phyloP scores from a whole-genome alignment of 495 filamentous ascomycete species.

The Collariella sp. region DNA sequence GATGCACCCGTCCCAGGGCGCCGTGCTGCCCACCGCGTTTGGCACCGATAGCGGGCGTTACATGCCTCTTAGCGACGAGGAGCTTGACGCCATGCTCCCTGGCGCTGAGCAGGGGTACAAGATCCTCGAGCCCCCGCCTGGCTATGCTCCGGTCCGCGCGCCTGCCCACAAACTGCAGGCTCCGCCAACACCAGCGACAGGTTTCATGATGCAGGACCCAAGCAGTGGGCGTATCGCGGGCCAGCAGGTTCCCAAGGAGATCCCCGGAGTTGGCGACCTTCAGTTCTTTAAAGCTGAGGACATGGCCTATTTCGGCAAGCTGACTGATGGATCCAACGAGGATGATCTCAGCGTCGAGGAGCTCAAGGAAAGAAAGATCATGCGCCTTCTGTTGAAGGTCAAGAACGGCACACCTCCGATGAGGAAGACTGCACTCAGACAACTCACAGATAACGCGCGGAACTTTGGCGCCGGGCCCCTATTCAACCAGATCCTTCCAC shows the following conservation, averaged over 20 bases:
- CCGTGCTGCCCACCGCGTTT: conserved; percentile 52
- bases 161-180: conserved; percentile 68
- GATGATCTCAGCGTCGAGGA: conserved; percentile 87
- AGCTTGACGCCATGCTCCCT: conserved; percentile 86
- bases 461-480: conserved; percentile 92
- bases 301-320: conserved; percentile 98
- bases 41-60: conserved; percentile 73
- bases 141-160: conserved; percentile 77
- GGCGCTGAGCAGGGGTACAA: conserved; percentile 74
- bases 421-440: conserved; percentile 97
- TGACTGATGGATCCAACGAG: conserved; percentile 92
- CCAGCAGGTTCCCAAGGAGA: conserved; percentile 91
- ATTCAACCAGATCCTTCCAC: conserved; percentile 94
- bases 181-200: conserved; percentile 62
- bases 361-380: conserved; percentile 96
- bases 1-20: conserved; percentile 69
- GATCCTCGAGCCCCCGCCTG: conserved; percentile 83
- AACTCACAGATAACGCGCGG: conserved; percentile 94
- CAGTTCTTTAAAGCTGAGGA: conserved; percentile 99
- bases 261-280: conserved; percentile 92
- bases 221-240: conserved; percentile 71
- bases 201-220: conserved; percentile 97
- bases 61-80: conserved; percentile 79
- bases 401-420: conserved; percentile 99
- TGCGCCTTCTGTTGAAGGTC: conserved; percentile 92